phyloP scores from a whole-genome alignment of 2,329 filamentous ascomycete species.

The Pleurostoma richardsiae region DNA sequence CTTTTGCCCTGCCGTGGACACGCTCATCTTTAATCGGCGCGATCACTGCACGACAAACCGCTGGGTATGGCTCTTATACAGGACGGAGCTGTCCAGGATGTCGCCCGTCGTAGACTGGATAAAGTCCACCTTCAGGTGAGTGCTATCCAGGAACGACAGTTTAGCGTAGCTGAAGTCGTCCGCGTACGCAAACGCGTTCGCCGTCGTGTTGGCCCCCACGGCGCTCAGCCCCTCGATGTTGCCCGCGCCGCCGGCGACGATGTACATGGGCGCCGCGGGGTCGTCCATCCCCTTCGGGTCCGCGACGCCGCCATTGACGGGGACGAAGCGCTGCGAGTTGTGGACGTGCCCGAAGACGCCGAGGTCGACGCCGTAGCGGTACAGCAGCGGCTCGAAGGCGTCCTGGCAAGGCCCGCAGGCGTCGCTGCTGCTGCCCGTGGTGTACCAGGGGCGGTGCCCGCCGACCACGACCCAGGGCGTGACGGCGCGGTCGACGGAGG shows the following conservation, averaged over 20 bases:
- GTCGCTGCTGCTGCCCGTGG: conserved; percentile 20
- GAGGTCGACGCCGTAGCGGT: conserved; percentile 52
- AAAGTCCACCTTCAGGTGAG: conserved; percentile 45
- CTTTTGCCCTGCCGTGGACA: no score
- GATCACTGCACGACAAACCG: conserved; percentile 36
- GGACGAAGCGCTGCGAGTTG: conserved; percentile 50
- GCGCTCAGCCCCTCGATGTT: conserved; percentile 47
- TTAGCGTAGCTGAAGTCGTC: conserved; percentile 48
- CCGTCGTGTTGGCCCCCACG: conserved; percentile 33
- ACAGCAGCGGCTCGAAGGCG: conserved; percentile 49
- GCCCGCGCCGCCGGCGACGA: conserved; percentile 49
- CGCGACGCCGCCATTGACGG: conserved; percentile 24
- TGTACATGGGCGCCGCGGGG: conserved; percentile 44
- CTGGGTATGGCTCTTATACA: conserved; percentile 42
- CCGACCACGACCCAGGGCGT: conserved; percentile 47
- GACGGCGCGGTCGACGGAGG: conserved; percentile 47
- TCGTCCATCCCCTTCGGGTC: conserved; percentile 31
- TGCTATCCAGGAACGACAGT: conserved; percentile 37
- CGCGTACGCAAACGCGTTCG: conserved; percentile 43
- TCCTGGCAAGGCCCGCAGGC: conserved; percentile 39
- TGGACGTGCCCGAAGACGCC: conserved; percentile 54
- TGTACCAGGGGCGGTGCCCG: conserved; percentile 43
- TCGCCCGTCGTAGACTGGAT: conserved; percentile 40
- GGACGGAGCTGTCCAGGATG: conserved; percentile 37
- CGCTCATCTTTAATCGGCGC: no score